Evolutionary conservation across 2,329 filamentous ascomycete species (phyloP).

Genomic region (Venturia carpophila): DNA sequence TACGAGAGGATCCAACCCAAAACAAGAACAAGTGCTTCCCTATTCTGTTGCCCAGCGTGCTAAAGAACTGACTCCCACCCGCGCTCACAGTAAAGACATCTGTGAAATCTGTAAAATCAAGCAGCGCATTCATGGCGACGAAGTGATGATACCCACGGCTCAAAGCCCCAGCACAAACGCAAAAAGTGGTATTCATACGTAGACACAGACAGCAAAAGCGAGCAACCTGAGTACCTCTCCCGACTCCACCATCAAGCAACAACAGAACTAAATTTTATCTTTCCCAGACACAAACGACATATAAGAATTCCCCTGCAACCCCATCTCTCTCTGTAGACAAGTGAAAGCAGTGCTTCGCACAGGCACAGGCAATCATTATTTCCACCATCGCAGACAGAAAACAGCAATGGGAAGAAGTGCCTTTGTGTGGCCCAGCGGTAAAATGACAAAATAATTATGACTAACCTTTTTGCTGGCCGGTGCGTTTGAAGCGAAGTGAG

Average conservation of each 20-base stretch:
- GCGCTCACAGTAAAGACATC: too few species aligned
- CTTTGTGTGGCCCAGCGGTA: background rate
- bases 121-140: too few species aligned
- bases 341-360: background rate
- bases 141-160: too few species aligned
- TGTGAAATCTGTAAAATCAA: too few species aligned
- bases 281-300: background rate
- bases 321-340: background rate
- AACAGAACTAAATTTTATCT: background rate
- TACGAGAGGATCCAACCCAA: too few species aligned
- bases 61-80: too few species aligned
- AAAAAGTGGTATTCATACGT: too few species aligned
- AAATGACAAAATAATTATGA: background rate
- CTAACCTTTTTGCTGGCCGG: slow-evolving; percentile 1
- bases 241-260: background rate
- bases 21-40: too few species aligned
- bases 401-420: background rate
- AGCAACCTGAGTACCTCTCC: background rate
- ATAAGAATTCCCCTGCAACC: background rate
- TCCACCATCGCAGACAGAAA: background rate
- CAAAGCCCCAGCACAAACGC: too few species aligned
- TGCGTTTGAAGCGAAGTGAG: background rate
- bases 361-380: background rate
- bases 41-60: too few species aligned
- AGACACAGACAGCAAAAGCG: background rate